Base-by-base conservation (phyloP, 2,329 filamentous ascomycete genomes). In the Colletotrichum costaricense region DNA sequence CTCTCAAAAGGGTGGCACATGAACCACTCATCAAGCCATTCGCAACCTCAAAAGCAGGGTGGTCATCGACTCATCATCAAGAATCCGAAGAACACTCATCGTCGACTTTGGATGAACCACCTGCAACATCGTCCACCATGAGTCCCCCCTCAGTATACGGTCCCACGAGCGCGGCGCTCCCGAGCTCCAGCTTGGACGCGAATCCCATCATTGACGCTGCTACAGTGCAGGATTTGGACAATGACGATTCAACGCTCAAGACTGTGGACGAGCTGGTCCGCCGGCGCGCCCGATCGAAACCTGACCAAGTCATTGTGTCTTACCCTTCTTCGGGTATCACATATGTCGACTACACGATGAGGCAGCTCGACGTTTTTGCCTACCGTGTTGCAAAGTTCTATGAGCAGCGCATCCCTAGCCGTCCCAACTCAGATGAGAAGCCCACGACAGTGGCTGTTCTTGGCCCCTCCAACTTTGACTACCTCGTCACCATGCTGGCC, bases 401-500 rank as follows among this genome's bases (percentile, higher is more conserved):
- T 69, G 72, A 78, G 65, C 46, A 65, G 16, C 65, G 73, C 22
- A 71, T 79, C 9, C 78, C 78, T 4, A 65, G 74, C 8, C 75
- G 78, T 2, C 46, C 33, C 19, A 75, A 65, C 2, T 80, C 79
- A 8, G 69, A 64, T 0, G 76, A 79, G 70, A 78, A 78, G 73
- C 79, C 78, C 0, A 73, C 73, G 4, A 84, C 87, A 1, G 82
- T 90, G 28, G 87, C 85, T 1, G 77, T 91, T 12, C 80, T 91
- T 2, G 88, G 87, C 0, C 82, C 84, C 0, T 90, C 88, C 1
- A 86, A 87, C 74, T 81, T 91, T 11, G 86, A 89, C 67, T 89
- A 89, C 72, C 82, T 90, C 49, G 81, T 90, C 46, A 86, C 88
- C 4, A 81, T 88, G 55, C 83, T 91, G 57, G 89, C 88, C 0